Conservation (phyloP, 2,329 filamentous ascomycete genomes). For the Botryotinia calthae region DNA sequence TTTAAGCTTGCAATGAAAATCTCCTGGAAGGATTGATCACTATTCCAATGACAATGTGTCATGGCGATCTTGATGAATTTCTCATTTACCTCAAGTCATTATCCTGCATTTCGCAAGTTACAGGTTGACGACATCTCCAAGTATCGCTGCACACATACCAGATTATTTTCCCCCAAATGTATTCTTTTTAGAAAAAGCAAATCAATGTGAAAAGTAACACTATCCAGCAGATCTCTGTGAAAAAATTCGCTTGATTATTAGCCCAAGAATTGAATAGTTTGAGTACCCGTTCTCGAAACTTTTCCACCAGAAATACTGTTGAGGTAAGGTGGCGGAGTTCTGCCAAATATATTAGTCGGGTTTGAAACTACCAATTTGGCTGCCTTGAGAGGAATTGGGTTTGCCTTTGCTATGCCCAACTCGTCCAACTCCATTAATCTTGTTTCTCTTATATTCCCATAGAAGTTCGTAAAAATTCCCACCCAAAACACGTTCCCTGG, state of each 20-base stretch:
- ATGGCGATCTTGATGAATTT: not conserved
- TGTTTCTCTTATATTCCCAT: not conserved
- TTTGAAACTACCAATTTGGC: not conserved
- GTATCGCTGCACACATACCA: too few relatives aligned
- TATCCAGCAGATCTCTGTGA: too few relatives aligned
- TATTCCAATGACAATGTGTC: not conserved
- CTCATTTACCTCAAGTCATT: not conserved
- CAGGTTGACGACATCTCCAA: too few relatives aligned
- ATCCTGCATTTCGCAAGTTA: too few relatives aligned
- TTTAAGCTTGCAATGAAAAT: not conserved
- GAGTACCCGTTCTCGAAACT: not conserved
- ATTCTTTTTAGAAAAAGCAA: too few relatives aligned
- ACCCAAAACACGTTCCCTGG: not conserved
- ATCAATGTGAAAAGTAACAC: too few relatives aligned
- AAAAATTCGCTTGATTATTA: not conserved
- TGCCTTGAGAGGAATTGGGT: not conserved
- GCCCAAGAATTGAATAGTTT: not conserved
- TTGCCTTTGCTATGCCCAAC: not conserved
- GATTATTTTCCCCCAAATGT: too few relatives aligned
- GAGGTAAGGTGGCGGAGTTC: not conserved
- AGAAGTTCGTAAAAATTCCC: not conserved
- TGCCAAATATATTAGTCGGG: not conserved
- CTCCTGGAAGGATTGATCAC: not conserved
- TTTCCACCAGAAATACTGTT: not conserved
- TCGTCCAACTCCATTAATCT: not conserved